Base-by-base conservation (phyloP, 768 basidiomycete species). In the Kwoniella shandongensis region DNA sequence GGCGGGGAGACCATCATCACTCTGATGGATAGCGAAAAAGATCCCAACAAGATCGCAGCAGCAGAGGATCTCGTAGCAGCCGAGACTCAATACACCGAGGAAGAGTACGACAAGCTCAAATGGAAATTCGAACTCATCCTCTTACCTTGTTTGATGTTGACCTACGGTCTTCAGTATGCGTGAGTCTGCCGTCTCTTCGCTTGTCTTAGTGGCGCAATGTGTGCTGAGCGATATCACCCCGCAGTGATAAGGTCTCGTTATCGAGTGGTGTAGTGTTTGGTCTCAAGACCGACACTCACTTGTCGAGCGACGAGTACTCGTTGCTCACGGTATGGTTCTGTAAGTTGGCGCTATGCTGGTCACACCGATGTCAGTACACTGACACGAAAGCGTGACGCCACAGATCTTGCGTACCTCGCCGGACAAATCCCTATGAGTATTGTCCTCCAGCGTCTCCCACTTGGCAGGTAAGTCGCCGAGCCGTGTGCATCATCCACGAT, bases 221-320 rank as follows among this genome's bases (percentile, higher is more conserved):
- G 23, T 4, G 22, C 52, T 44, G n/a, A 44, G n/a, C 20, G 7
- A 15, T 30, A 3, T 20, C 3, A 29, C 18, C 27, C 7, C n/a
- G 49, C 35, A 59, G 58, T 18, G 62, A 63, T n/a, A 63, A 63
- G 49, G 44, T 45, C 48, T 59, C 62, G 10, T 26, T 62, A 13
- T 57, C 61, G 0, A 46, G 42, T 6, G 54, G 54, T 18, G 51
- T 57, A 20, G 50, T 62, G 26, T 62, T 62, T 23, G 61, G 61
- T 17, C 26, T 62, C 3, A 57, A 48, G 42, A 57, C 18, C 18
- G 61, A 63, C 22, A 63, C 61, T 1, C 20, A 53, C 3, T 29
- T 63, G 4, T 44, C 44, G 2, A 56, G 50, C 4, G 44, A 57
- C 15, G 42, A 62, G 29, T 62, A 62, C 36, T 29, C 61, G 17